Conservation (phyloP, 192 early-diverging fungal species). For the Umbelopsis sp. region DNA sequence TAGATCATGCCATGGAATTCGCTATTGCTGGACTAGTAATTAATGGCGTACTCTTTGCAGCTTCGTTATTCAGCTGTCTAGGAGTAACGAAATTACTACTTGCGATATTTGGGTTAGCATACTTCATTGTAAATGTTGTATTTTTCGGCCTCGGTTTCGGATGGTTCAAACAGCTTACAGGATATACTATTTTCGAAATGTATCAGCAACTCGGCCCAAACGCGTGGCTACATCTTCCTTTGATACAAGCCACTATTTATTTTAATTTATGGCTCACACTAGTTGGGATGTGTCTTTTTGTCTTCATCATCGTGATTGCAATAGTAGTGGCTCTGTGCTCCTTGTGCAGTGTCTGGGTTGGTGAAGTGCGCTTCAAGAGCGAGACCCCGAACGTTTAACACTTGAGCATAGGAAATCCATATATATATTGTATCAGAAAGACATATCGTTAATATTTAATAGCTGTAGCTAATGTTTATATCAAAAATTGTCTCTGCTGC, state of each 20-base stretch:
- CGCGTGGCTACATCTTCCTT: background rate
- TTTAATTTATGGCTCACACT: conserved; percentile 6
- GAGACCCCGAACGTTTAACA: no score
- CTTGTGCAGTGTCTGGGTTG: background rate
- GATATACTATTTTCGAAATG: conserved; percentile 18
- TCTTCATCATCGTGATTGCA: background rate
- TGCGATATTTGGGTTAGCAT: background rate
- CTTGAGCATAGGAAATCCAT: no score
- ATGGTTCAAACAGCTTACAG: conserved; percentile 5
- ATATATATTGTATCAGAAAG: no score
- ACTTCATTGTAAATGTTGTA: background rate
- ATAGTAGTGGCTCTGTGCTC: background rate
- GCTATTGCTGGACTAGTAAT: background rate
- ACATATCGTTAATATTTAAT: no score
- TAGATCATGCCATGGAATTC: conserved; percentile 5
- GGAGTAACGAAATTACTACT: background rate
- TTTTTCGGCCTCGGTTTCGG: conserved; percentile 2
- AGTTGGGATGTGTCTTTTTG: background rate
- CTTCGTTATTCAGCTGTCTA: background rate
- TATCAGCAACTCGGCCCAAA: background rate
- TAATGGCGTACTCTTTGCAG: background rate
- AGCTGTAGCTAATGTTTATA: no score
- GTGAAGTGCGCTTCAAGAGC: no score
- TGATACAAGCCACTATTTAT: background rate
- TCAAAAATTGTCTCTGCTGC: no score